These are phyloP conservation scores for Linnemannia exigua DNA, from an alignment of 192 early-diverging fungal species.

Conservation along the genomic window DNA sequence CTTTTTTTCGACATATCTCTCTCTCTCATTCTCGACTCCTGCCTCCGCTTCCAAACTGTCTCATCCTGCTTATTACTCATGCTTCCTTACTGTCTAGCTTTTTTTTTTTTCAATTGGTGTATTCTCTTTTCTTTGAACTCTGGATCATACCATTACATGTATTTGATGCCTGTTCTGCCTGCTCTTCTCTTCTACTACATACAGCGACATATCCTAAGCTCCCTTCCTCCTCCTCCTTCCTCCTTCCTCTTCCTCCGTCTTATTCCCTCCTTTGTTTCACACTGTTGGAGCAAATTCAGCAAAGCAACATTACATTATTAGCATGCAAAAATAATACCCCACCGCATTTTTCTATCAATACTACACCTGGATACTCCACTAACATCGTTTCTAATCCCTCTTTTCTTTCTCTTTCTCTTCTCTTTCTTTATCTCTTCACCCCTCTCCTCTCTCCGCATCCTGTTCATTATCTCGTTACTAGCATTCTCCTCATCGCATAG, in stretches of 20 bases:
- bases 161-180: background rate
- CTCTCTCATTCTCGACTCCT: background rate
- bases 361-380: background rate
- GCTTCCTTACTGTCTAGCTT: background rate
- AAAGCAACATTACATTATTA: background rate
- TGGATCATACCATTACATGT: background rate
- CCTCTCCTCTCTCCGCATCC: background rate
- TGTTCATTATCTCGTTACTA: background rate
- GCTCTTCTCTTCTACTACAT: background rate
- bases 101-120: background rate
- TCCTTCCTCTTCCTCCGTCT: background rate
- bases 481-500: background rate
- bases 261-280: background rate
- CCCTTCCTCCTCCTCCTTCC: background rate
- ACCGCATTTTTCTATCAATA: background rate
- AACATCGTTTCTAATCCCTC: background rate
- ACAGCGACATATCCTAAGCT: background rate
- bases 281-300: background rate
- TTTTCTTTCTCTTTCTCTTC: background rate
- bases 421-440: background rate
- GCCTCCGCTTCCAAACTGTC: constrained; percentile 8
- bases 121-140: background rate
- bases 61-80: background rate
- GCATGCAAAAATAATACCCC: background rate
- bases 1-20: background rate